Evolutionary conservation across 345 rosid genomes (phyloP).

Genomic region (Salix dunnii): DNA sequence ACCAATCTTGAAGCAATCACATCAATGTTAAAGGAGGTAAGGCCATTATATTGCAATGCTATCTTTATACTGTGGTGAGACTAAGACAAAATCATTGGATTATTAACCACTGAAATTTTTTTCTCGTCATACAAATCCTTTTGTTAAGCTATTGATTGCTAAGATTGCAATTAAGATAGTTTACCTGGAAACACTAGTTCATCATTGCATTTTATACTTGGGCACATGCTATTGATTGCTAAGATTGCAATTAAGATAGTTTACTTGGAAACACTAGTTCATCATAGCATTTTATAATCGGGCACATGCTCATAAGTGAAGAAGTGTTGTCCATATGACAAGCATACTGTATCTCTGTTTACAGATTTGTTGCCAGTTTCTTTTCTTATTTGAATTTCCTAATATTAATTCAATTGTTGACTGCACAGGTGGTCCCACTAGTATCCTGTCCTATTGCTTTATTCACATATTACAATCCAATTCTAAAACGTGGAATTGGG

Average conservation of each 20-base stretch:
- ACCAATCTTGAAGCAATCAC: conserved; percentile 63
- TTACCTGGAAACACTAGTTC: background rate
- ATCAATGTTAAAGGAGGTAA: conserved; percentile 78
- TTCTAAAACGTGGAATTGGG: conserved; percentile 65
- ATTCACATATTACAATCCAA: conserved; percentile 85
- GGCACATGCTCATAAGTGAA: background rate
- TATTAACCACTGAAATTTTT: background rate
- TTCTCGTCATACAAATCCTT: background rate
- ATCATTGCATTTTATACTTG: too few species aligned
- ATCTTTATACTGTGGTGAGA: background rate
- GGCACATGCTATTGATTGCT: background rate
- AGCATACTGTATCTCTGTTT: background rate
- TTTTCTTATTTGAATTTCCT: background rate
- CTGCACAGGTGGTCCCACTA: conserved; percentile 64
- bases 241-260: background rate
- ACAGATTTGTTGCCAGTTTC: background rate
- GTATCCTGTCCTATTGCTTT: conserved; percentile 77
- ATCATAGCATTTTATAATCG: too few species aligned
- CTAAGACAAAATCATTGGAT: background rate
- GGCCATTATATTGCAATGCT: background rate
- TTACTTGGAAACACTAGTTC: background rate
- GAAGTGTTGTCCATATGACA: background rate
- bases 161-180: background rate
- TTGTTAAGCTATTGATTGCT: background rate
- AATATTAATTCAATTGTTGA: conserved; percentile 1